phyloP scores from a whole-genome alignment of 192 early-diverging fungal genomes.

The Glomus cerebriforme region DNA sequence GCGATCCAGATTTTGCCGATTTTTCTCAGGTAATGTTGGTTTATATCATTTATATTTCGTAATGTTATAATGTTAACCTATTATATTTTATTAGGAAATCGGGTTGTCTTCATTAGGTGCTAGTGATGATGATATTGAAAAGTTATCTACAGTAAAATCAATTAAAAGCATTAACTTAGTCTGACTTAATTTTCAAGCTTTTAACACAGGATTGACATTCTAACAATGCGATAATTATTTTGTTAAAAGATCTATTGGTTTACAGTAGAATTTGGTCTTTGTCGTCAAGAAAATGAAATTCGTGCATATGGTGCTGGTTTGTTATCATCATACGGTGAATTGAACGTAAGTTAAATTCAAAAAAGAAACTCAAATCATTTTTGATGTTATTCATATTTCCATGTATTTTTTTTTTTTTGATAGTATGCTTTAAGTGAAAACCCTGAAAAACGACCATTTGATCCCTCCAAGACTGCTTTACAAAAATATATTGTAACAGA shows the following conservation, averaged over 20 bases:
- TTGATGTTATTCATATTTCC: neutral
- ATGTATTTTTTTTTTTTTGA: neutral
- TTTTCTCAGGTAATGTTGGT: slow-evolving; percentile 65
- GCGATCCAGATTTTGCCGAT: slow-evolving; percentile 88
- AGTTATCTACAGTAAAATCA: slow-evolving; percentile 67
- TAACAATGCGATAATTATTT: neutral
- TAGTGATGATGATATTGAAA: slow-evolving; percentile 87
- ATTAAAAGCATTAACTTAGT: neutral
- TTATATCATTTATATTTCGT: neutral
- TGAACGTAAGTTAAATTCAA: slow-evolving; percentile 52
- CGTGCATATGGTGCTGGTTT: slow-evolving; percentile 92
- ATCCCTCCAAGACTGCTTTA: slow-evolving; percentile 71
- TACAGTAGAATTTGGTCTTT: slow-evolving; percentile 93
- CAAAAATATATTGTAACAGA: slow-evolving; percentile 88
- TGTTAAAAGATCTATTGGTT: slow-evolving; percentile 77
- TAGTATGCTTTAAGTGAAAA: slow-evolving; percentile 76
- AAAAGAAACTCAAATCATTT: neutral
- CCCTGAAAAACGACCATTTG: slow-evolving; percentile 80
- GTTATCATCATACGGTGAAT: slow-evolving; percentile 92
- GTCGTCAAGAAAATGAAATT: slow-evolving; percentile 67
- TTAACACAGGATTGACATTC: neutral
- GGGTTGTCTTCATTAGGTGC: slow-evolving; percentile 92
- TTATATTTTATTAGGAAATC: slow-evolving; percentile 59
- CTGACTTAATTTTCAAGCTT: neutral
- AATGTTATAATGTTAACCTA: neutral